Conservation (phyloP, 345 rosid species). For the Pelargonium nanum region DNA sequence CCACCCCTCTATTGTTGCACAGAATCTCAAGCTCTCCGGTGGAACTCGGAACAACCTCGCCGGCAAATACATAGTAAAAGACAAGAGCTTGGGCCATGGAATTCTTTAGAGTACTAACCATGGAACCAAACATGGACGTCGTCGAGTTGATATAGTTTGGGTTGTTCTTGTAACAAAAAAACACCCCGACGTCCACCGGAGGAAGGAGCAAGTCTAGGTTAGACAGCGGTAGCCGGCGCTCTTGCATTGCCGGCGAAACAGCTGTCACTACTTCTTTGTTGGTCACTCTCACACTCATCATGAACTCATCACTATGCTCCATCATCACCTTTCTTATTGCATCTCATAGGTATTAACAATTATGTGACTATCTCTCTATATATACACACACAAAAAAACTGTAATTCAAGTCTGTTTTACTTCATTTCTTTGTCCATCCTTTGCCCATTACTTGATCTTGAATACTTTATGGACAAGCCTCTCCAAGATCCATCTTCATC, state of each 20-base stretch:
- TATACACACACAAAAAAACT: no score
- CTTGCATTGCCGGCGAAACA: constrained; percentile 49
- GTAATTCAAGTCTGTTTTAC: no score
- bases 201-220: constrained; percentile 85
- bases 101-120: constrained; percentile 34
- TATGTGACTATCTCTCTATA: no score
- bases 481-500: no score
- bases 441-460: no score
- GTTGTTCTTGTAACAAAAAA: constrained; percentile 47
- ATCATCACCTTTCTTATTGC: no score
- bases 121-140: constrained; percentile 14
- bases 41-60: constrained; percentile 49
- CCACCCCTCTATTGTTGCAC: constrained; percentile 80
- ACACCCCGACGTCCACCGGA: constrained; percentile 43
- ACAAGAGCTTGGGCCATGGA: constrained; percentile 57
- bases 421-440: no score
- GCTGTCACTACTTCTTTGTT: constrained; percentile 57
- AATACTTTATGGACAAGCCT: no score
- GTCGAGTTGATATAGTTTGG: background rate
- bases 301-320: no score
- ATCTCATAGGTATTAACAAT: no score
- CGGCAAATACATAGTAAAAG: constrained; percentile 61
- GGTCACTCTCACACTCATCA: constrained; percentile 22
- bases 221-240: constrained; percentile 76
- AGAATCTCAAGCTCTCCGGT: constrained; percentile 70